Evolutionary conservation across 176 grass and related monocot species (phyloP).

Genomic region (Themeda triandra): DNA sequence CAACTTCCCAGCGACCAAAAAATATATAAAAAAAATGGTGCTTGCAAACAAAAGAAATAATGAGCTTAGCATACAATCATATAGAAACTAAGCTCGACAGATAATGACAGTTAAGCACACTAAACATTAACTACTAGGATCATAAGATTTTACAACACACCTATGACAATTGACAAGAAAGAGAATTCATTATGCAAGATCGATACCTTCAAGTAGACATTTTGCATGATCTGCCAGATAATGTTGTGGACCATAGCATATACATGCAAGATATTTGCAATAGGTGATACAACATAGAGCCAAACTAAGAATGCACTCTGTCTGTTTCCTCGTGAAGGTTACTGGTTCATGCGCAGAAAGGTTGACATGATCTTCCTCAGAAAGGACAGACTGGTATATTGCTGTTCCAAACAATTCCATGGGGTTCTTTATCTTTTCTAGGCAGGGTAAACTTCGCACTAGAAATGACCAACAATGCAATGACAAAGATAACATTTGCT

Average conservation of each 20-base stretch:
- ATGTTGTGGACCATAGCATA: slow-evolving; percentile 64
- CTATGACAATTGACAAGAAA: not conserved
- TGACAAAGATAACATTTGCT: slow-evolving; percentile 43
- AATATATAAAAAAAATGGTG: not conserved
- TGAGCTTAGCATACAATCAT: not conserved
- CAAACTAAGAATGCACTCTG: slow-evolving; percentile 42
- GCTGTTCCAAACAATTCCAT: slow-evolving; percentile 46
- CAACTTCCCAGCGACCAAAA: not conserved
- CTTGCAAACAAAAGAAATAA: not conserved
- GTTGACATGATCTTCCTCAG: slow-evolving; percentile 18
- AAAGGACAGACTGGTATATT: slow-evolving; percentile 22
- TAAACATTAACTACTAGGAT: not conserved
- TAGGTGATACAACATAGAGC: slow-evolving; percentile 67
- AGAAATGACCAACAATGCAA: slow-evolving; percentile 66
- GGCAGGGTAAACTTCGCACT: slow-evolving; percentile 33
- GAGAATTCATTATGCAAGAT: slow-evolving; percentile 4
- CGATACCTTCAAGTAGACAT: slow-evolving; percentile 41
- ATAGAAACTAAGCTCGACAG: slow-evolving; percentile 22
- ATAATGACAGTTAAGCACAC: not conserved
- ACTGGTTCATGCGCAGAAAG: slow-evolving; percentile 16
- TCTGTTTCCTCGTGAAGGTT: slow-evolving; percentile 24
- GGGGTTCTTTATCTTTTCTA: slow-evolving; percentile 69
- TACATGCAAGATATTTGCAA: slow-evolving; percentile 63
- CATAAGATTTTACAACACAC: not conserved
- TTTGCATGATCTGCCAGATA: slow-evolving; percentile 49